A percentile compares a stretch with the other conserved stretches of the same genome.
These are phyloP conservation scores for Coemansia sp. DNA, from an alignment of 371 early-diverging fungal species.

Conservation along the genomic window DNA sequence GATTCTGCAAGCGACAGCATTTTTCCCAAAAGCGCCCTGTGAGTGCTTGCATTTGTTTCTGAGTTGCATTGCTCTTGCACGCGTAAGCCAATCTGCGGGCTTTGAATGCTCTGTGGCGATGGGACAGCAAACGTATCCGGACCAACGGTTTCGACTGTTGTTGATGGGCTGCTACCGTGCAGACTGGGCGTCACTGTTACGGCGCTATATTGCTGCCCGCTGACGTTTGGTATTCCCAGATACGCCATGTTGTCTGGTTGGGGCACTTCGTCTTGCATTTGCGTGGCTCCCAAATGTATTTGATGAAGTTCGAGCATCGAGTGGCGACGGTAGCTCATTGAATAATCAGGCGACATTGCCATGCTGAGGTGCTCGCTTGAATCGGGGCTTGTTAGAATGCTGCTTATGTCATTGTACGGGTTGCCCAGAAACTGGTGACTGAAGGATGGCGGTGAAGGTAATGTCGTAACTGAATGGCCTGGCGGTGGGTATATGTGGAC, in stretches of 20 bases:
- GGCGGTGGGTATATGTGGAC: not conserved
- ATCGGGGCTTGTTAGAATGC: not conserved
- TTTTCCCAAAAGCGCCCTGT: not conserved
- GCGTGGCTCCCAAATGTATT: not conserved
- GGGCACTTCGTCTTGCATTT: not conserved
- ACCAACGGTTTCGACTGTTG: not conserved
- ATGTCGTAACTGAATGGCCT: not conserved
- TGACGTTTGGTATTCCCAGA: not conserved
- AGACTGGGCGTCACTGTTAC: not conserved
- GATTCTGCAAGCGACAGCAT: conserved; percentile 3
- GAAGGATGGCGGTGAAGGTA: conserved; percentile 1
- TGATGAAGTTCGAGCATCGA: not conserved
- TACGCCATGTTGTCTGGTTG: not conserved
- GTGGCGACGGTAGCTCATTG: not conserved
- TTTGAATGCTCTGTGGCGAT: conserved; percentile 9
- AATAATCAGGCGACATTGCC: not conserved
- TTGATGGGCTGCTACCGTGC: conserved; percentile 3
- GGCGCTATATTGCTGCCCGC: not conserved
- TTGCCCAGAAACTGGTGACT: not conserved
- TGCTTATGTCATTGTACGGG: not conserved
- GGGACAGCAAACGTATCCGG: conserved; percentile 2
- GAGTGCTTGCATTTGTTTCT: not conserved
- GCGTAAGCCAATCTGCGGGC: conserved; percentile 2
- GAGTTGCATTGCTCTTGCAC: conserved; percentile 1
- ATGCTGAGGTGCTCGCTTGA: not conserved